These are phyloP conservation scores for Leccinum uliginosum DNA, from an alignment of 768 basidiomycete species.

Conservation along the genomic window DNA sequence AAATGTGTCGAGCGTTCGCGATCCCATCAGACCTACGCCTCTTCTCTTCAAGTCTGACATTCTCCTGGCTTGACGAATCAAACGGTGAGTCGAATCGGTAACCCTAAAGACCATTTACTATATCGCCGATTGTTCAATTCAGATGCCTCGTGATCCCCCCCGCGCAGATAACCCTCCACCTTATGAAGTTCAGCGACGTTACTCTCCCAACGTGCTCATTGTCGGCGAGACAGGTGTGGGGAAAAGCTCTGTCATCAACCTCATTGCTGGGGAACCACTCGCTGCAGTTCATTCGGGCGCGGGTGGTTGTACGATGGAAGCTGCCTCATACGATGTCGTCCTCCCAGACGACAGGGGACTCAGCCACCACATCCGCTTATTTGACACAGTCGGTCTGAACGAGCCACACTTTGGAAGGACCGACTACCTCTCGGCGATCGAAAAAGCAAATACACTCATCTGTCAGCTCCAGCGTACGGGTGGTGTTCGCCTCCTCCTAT, in stretches of 20 bases:
- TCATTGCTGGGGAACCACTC: slow-evolving; percentile 27
- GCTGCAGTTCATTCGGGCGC: slow-evolving; percentile 30
- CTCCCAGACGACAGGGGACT: slow-evolving; percentile 17
- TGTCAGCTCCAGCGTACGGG: slow-evolving; percentile 27
- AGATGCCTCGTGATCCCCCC: slow-evolving; percentile 13
- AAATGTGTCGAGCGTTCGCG: slow-evolving; percentile 9
- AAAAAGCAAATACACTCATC: slow-evolving; percentile 34
- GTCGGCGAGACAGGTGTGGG: slow-evolving; percentile 33
- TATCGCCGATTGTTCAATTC: neutral
- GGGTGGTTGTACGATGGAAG: slow-evolving; percentile 34
- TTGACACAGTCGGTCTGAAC: slow-evolving; percentile 33
- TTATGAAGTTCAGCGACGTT: slow-evolving; percentile 15
- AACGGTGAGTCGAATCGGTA: slow-evolving; percentile 9
- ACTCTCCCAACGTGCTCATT: slow-evolving; percentile 35
- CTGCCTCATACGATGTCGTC: slow-evolving; percentile 22
- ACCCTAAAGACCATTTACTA: neutral
- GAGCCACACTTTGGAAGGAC: slow-evolving; percentile 19
- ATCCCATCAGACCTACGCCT: slow-evolving; percentile 2
- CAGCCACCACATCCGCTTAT: slow-evolving; percentile 24
- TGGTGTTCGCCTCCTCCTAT: slow-evolving; percentile 31
- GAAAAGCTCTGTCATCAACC: slow-evolving; percentile 41
- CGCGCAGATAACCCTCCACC: slow-evolving; percentile 15
- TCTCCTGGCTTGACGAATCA: neutral
- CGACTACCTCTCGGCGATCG: slow-evolving; percentile 28
- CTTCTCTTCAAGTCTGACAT: neutral